phyloP scores from a whole-genome alignment of 2,329 filamentous ascomycete genomes.

The Pseudogymnoascus sp. region DNA sequence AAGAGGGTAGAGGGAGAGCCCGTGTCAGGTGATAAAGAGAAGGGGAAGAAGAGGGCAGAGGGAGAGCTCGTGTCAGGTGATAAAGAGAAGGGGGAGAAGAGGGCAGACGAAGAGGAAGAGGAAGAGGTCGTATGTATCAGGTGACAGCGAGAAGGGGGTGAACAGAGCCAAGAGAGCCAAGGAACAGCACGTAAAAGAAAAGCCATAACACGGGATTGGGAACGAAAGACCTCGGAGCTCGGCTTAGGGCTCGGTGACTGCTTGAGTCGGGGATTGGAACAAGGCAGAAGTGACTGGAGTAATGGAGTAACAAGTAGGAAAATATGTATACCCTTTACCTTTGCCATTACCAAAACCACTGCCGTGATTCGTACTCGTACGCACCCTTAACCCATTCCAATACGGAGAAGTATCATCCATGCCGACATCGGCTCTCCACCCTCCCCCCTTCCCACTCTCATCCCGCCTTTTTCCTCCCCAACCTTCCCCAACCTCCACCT shows the following conservation, averaged over 20 bases:
- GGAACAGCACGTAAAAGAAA: background rate
- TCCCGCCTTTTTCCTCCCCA: too few relatives aligned
- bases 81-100: background rate
- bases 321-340: background rate
- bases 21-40: too few relatives aligned
- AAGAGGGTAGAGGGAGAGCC: too few relatives aligned
- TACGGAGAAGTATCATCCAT: too few relatives aligned
- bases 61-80: too few relatives aligned
- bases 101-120: too few relatives aligned
- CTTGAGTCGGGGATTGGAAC: background rate
- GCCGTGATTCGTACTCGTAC: background rate
- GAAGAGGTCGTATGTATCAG: background rate
- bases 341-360: background rate
- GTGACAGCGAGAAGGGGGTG: background rate
- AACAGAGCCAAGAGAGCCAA: background rate
- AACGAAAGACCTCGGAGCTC: background rate
- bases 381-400: background rate
- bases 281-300: background rate
- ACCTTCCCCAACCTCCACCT: background rate
- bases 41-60: too few relatives aligned
- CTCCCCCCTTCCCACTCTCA: background rate
- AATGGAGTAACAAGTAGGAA: background rate
- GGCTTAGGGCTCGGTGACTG: background rate
- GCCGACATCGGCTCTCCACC: background rate
- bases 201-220: background rate